A percentile compares a stretch with the other conserved stretches of the same genome.
phyloP scores from a whole-genome alignment of 495 filamentous ascomycete genomes.

The Aspergillus affinis region DNA sequence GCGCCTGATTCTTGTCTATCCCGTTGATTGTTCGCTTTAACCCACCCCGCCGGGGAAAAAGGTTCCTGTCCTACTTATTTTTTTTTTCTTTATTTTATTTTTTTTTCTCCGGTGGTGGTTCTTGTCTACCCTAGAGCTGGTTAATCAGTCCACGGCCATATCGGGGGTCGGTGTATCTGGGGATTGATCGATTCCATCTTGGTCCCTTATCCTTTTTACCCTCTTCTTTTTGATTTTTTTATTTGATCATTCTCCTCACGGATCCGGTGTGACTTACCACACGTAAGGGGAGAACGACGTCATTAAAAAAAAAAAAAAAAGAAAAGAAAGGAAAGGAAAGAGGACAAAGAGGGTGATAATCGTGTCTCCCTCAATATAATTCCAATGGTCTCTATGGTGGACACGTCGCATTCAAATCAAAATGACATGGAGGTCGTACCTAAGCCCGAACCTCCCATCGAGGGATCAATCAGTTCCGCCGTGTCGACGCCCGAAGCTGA shows the following conservation, averaged over 20 bases:
- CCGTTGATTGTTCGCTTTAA: conserved; percentile 3
- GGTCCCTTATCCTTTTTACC: conserved; percentile 1
- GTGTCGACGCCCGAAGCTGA: conserved; percentile 60
- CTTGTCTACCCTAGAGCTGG: conserved; percentile 1
- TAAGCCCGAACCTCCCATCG: conserved; percentile 46
- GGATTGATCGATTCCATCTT: conserved; percentile 3
- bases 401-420: conserved; percentile 37
- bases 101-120: conserved; percentile 7
- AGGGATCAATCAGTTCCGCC: conserved; percentile 49
- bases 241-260: conserved; percentile 9
- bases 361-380: conserved; percentile 6
- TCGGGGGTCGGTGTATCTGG: neutral
- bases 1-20: conserved; percentile 29
- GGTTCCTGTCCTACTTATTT: neutral
- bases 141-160: no score
- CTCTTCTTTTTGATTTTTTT: conserved; percentile 12
- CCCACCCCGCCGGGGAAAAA: conserved; percentile 21
- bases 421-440: conserved; percentile 45
- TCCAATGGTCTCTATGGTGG: conserved; percentile 51
- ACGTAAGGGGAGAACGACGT: conserved; percentile 6
- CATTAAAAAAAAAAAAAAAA: conserved; percentile 8
- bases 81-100: conserved; percentile 6
- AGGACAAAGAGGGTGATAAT: conserved; percentile 3
- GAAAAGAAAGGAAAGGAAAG: conserved; percentile 13
- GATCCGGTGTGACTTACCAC: neutral